Evolutionary conservation across 495 filamentous ascomycete species (phyloP), one percentile per base, ranked within the genome.

Genomic region (Trichoderma orchidacearum): DNA sequence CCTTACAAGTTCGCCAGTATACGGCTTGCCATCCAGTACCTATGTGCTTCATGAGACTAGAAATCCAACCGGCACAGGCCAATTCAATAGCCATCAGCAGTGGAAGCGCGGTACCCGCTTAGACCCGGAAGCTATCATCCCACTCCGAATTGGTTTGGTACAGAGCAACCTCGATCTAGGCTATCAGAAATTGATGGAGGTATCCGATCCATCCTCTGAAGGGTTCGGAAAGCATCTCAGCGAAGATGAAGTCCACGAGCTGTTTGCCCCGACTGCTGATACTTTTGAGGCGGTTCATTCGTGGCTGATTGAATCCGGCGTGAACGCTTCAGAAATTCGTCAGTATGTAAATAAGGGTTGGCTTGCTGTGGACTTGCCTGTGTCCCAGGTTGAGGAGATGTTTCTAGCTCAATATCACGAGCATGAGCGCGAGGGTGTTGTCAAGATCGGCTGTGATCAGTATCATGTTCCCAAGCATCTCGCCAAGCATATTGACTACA

Each of bases 121-220:
- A 18, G 41, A 48, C 7, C 32, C 32, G 5, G 8, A 28, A 6
- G 30, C 53, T 7, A 17, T 55, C 3, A n/a, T 55, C 13, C 53
- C 53, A 8, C 23, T 55, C 27, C 34, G 53, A 23, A 32, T 55
- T 11, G 53, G 53, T 13, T 21, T 55, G 5, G 38, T 29, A 9
- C 53, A 55, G 23, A 55, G 53, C 7, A 55, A 55, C 18, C 30
- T 55, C 4, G 13, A 66, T 59, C 56, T 55, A 15, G 70, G 66
- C 0, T 62, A 63, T 48, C 55, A 64, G 30, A 18, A 67, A 29
- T 59, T 70, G 18, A 66, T 67, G 62, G 62, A 70, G 4, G 68
- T 70, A 62, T 94, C 71, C 80, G 85, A 53, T 83, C 87, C 63
- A 73, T 81, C 55, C 4, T 83, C 80, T 0, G 62, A 68, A 6